Evolutionary conservation across 2,329 filamentous ascomycete genomes (phyloP).

Genomic region (Gaeumannomyces tritici): DNA sequence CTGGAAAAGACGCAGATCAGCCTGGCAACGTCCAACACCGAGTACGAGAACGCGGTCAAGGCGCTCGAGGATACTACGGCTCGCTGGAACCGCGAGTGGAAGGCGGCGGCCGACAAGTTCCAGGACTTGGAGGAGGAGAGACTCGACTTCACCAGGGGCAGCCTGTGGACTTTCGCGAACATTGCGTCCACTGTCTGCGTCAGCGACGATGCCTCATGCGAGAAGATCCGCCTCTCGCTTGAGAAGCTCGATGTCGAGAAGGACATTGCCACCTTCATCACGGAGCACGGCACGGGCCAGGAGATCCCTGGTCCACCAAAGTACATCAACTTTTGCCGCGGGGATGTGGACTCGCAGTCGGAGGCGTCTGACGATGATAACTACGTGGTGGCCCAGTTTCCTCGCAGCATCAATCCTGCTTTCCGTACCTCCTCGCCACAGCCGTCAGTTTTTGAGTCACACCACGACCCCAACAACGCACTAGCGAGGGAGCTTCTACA

Average conservation of each 20-base stretch:
- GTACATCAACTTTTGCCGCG: conserved; percentile 97
- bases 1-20: conserved; percentile 98
- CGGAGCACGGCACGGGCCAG: conserved; percentile 80
- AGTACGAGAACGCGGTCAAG: conserved; percentile 91
- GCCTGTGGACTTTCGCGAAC: conserved; percentile 96
- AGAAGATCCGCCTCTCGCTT: conserved; percentile 86
- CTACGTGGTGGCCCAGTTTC: conserved; percentile 94
- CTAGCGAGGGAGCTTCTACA: conserved; percentile 62
- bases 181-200: conserved; percentile 96
- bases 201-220: conserved; percentile 91
- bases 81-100: conserved; percentile 98
- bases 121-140: conserved; percentile 97
- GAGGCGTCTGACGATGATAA: conserved; percentile 77
- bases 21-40: conserved; percentile 78
- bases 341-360: conserved; percentile 75
- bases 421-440: conserved; percentile 95
- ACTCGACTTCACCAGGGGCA: conserved; percentile 94
- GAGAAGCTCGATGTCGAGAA: conserved; percentile 94
- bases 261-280: conserved; percentile 85
- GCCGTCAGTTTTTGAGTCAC: conserved; percentile 84
- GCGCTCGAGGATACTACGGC: conserved; percentile 88
- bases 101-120: conserved; percentile 95
- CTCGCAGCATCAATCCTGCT: conserved; percentile 87
- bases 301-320: conserved; percentile 96
- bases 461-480: conserved; percentile 74